Evolutionary conservation across 2,329 filamentous ascomycete species (phyloP).

Genomic region (Diaporthe sp.): DNA sequence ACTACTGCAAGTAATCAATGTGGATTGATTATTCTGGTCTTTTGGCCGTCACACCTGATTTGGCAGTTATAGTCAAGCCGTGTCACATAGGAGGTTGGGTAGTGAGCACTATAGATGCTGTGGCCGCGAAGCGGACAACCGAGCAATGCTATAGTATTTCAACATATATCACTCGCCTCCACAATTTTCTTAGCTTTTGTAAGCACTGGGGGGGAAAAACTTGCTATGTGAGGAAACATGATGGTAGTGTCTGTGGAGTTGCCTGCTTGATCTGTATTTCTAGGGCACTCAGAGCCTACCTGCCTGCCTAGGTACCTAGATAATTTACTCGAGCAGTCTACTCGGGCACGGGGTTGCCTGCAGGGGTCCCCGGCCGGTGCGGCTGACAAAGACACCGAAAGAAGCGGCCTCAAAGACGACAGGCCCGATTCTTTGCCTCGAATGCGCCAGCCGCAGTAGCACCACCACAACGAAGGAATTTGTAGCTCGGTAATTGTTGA

Average conservation of each 20-base stretch:
- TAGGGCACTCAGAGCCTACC: too few relatives aligned
- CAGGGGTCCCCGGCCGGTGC: not conserved
- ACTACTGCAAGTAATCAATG: too few relatives aligned
- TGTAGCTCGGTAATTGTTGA: constrained; percentile 4
- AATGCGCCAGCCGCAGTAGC: not conserved
- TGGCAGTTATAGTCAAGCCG: too few relatives aligned
- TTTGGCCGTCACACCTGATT: too few relatives aligned
- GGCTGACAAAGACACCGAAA: constrained; percentile 22
- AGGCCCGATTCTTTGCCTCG: not conserved
- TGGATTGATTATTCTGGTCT: too few relatives aligned
- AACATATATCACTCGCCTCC: not conserved
- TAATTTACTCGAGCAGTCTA: not conserved
- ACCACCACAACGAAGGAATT: not conserved
- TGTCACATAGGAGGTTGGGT: too few relatives aligned
- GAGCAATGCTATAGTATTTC: too few relatives aligned
- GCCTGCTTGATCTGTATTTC: too few relatives aligned
- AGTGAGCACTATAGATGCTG: too few relatives aligned
- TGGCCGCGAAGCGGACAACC: too few relatives aligned
- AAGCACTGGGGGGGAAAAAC: not conserved
- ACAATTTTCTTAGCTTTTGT: too few relatives aligned
- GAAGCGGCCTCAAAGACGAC: constrained; percentile 12
- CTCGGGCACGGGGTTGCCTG: not conserved
- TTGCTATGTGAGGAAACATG: not conserved
- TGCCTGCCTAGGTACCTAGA: too few relatives aligned
- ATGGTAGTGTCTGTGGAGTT: not conserved